A percentile compares a stretch with the other conserved stretches of the same genome.
Evolutionary conservation across 805 yeast species (phyloP).

Genomic region (Candida methanosorbosa): DNA sequence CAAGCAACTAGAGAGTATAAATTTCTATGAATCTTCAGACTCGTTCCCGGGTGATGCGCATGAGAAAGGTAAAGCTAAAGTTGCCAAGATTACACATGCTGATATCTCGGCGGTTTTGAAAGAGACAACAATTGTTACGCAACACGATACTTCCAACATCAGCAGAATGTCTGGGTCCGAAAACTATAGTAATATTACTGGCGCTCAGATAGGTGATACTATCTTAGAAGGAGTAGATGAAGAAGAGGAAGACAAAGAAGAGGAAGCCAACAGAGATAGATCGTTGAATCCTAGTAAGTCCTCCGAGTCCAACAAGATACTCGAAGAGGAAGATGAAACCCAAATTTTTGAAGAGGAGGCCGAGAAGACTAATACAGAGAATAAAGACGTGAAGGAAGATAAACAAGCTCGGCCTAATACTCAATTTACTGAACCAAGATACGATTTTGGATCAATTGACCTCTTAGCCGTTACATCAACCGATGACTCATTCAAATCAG

Average conservation of each 20-base stretch:
- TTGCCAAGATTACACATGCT: conserved; percentile 4
- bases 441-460: neutral
- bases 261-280: neutral
- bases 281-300: no score
- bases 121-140: neutral
- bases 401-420: neutral
- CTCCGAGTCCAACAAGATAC: no score
- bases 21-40: conserved; percentile 5
- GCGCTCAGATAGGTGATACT: neutral
- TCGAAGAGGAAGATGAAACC: neutral
- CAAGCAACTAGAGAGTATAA: neutral
- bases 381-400: neutral
- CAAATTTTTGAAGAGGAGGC: neutral
- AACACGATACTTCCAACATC: no score
- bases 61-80: conserved; percentile 3
- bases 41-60: conserved; percentile 2
- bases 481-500: no score
- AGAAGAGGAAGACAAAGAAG: neutral
- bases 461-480: neutral
- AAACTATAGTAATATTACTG: no score
- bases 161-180: no score
- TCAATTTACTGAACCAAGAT: neutral
- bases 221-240: neutral
- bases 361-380: neutral
- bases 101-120: conserved; percentile 5